Conservation (phyloP, 768 basidiomycete genomes). For the Pulveroboletus sp. region DNA sequence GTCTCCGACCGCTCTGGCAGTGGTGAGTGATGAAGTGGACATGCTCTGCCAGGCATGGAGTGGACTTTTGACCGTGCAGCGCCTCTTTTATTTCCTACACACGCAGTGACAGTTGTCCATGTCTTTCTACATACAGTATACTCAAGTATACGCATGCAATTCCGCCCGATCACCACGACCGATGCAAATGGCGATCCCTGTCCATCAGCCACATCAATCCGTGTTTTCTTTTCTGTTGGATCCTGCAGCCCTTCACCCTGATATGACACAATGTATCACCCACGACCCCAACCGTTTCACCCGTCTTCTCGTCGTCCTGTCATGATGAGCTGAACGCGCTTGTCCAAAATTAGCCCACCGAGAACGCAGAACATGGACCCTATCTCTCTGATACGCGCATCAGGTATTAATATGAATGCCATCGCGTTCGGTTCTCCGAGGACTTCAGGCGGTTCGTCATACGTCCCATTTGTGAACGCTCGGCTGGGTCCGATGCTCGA, state of each 20-base stretch:
- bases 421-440: conserved; percentile 9
- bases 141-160: background rate
- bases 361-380: background rate
- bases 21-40: too few species aligned
- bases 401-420: background rate
- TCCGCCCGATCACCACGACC: background rate
- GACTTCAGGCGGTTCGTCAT: background rate
- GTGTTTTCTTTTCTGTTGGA: background rate
- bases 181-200: background rate
- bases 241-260: background rate
- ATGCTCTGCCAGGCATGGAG: background rate
- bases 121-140: too few species aligned
- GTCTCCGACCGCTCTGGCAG: too few species aligned
- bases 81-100: background rate
- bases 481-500: too few species aligned
- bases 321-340: background rate
- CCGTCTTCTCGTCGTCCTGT: background rate
- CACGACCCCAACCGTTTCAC: background rate
- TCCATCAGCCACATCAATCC: background rate
- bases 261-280: background rate
- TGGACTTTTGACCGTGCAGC: background rate
- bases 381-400: background rate
- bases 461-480: background rate
- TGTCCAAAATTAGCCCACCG: background rate
- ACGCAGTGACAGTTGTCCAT: background rate